These are phyloP conservation scores for Elsinoe arachidis DNA, from an alignment of 2,329 filamentous ascomycete species.

Conservation along the genomic window DNA sequence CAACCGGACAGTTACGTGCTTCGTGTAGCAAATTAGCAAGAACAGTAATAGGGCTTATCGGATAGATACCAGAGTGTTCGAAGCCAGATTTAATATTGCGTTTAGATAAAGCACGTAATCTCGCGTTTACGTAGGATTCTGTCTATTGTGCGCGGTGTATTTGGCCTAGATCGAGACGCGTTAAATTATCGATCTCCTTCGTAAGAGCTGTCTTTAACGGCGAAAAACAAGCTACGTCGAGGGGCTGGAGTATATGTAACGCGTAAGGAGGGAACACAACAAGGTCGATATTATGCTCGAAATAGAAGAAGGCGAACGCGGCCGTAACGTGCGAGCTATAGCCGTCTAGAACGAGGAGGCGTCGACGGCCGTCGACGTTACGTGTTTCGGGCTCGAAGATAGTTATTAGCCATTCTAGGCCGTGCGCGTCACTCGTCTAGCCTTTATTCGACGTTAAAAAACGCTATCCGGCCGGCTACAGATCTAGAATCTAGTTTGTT, in stretches of 20 bases:
- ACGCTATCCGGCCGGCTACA: not conserved
- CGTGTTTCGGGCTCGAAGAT: not conserved
- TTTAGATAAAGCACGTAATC: not conserved
- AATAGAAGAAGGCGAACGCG: not conserved
- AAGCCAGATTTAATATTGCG: no score
- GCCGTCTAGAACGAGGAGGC: not conserved
- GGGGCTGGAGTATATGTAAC: not conserved
- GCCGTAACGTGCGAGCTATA: not conserved
- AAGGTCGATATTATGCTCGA: not conserved
- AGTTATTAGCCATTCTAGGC: not conserved
- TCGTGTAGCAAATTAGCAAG: no score
- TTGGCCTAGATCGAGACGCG: not conserved
- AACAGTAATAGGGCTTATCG: no score
- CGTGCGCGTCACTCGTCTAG: not conserved
- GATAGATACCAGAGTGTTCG: no score
- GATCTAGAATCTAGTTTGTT: not conserved
- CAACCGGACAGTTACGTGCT: no score
- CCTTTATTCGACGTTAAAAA: not conserved
- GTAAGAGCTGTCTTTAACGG: not conserved
- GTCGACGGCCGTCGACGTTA: not conserved
- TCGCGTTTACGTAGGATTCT: not conserved
- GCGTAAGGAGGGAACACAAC: not conserved
- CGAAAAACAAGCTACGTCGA: not conserved
- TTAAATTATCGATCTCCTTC: not conserved
- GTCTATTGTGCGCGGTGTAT: not conserved